phyloP scores from a whole-genome alignment of 495 filamentous ascomycete genomes.

The Bathelium albidoporum region DNA sequence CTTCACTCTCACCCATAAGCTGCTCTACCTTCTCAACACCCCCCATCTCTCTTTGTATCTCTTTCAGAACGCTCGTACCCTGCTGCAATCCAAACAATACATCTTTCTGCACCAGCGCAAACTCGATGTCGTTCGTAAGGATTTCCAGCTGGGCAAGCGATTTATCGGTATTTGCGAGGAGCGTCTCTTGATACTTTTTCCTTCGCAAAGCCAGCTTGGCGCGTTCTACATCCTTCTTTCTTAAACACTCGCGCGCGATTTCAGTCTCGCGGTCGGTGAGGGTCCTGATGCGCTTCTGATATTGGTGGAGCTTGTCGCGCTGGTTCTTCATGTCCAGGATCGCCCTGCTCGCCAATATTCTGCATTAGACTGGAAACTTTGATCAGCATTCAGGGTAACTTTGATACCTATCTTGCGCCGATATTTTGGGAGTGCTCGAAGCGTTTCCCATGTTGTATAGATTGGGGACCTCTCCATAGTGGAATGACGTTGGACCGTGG shows the following conservation, averaged over 20 bases:
- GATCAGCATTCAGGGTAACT: neutral
- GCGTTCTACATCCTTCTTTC: slow-evolving; percentile 59
- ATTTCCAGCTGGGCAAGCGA: slow-evolving; percentile 84
- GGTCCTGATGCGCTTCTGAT: slow-evolving; percentile 76
- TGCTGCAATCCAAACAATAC: slow-evolving; percentile 86
- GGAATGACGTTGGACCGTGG: neutral
- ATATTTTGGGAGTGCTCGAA: slow-evolving; percentile 56
- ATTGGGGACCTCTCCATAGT: neutral
- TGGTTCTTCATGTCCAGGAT: slow-evolving; percentile 97
- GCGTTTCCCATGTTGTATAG: slow-evolving; percentile 53
- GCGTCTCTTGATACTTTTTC: slow-evolving; percentile 92
- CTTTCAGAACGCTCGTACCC: slow-evolving; percentile 76
- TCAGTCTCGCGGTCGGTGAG: slow-evolving; percentile 75
- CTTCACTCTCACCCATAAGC: slow-evolving; percentile 81
- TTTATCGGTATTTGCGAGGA: slow-evolving; percentile 79
- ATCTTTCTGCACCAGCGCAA: slow-evolving; percentile 90
- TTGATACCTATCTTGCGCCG: slow-evolving; percentile 57
- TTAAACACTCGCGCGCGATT: slow-evolving; percentile 72
- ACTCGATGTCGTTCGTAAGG: slow-evolving; percentile 76
- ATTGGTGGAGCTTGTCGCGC: slow-evolving; percentile 90
- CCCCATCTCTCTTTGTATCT: slow-evolving; percentile 94
- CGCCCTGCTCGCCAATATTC: slow-evolving; percentile 44
- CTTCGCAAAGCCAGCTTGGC: slow-evolving; percentile 83
- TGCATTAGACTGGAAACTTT: neutral
- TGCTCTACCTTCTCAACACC: slow-evolving; percentile 87